Base-by-base conservation (phyloP, 805 yeast species). In the Zygosaccharomyces rouxii region DNA sequence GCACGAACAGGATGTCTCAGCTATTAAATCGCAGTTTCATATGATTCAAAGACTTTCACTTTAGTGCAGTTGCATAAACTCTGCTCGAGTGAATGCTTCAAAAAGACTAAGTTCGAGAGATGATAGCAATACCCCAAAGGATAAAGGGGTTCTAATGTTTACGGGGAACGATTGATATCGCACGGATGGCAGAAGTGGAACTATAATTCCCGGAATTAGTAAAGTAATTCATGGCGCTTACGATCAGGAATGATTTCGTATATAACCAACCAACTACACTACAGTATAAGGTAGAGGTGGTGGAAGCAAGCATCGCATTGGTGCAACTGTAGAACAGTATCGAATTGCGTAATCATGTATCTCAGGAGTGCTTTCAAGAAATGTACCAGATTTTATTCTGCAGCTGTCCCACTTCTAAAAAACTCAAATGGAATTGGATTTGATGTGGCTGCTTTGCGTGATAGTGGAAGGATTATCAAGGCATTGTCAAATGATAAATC, bases 401-500 rank as follows among this genome's bases (percentile, higher is more conserved):
- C 35, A 6, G 13, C 14, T 13, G 11, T 29, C 14, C 21, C 23
- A 19, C 25, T 21, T 14, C 42, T 25, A 13, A 31, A 40, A 29
- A 23, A 33, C 14, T 7, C n/a, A 5, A 18, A 18, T 28, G 25
- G 26, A 10, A 5, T 18, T 10, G n/a, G 35, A 4, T 26, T 28
- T 21, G 44, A 23, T 21, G 11, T 22, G n/a, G 44, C 44, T 14
- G 44, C 35, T 3, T 16, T 40, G 2, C 35, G 16, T 19, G 21
- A 43, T 25, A 42, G 42, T 7, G 52, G 52, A 4, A 46, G 47
- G 33, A 51, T 51, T 23, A 33, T 51, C 33, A 46, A 35, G 35
- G 46, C 54, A 5, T 16, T 38, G 11, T 58, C 54, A 40, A 53
- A 50, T 33, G 50, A 54, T 14, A 59, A 57, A 4, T 58, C 62